Base-by-base conservation (phyloP, 139 green algal genomes). In the Tetratostichococcus sp. region DNA sequence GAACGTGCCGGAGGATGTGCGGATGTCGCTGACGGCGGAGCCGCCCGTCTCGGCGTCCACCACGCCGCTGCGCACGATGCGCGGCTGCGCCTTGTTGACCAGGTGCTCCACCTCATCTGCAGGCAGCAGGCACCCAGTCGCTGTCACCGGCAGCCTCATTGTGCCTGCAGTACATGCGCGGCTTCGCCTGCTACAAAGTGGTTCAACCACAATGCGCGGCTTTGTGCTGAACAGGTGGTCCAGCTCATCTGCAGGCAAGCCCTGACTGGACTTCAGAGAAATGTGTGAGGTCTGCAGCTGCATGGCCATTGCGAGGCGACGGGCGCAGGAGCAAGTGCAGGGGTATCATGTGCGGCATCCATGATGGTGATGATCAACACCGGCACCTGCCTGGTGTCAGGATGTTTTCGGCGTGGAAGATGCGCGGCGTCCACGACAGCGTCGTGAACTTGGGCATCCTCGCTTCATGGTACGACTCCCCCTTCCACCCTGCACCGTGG, bases 1-100 rank as follows among this genome's bases (percentile, higher is more conserved):
- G 42, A 79, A 79, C 39, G 57, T 79, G 2, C 74, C 74, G 4
- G 32, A 30, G 62, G 35, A 75, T 25, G 84, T 88, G 21, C 83
- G 72, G 30, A 89, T 73, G 30, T 86, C 67, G 0, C 50, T 75
- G 23, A 87, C 59, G 4, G 77, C 62, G 28, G 34, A 70, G 50
- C 75, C 31, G 30, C 84, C 84, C 11, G 74, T 80, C 6, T 78
- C 28, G 30, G 73, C 75, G 58, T 81, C 71, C 14, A 89, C 84
- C 59, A 89, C 84, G n/a, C 78, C 39, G 65, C 57, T 58, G 26
- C 78, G 78, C 35, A 22, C 59, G 62, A 86, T 69, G 33, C 72
- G 58, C 1, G 75, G 73, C 39, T 78, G 30, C 35, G 81, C 78
- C 57, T 77, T 67, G 1, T 16, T 65, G 57, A 84, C 70, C 21